Conservation (phyloP, 176 grass and related monocot species). For the Saccharum officinarum region DNA sequence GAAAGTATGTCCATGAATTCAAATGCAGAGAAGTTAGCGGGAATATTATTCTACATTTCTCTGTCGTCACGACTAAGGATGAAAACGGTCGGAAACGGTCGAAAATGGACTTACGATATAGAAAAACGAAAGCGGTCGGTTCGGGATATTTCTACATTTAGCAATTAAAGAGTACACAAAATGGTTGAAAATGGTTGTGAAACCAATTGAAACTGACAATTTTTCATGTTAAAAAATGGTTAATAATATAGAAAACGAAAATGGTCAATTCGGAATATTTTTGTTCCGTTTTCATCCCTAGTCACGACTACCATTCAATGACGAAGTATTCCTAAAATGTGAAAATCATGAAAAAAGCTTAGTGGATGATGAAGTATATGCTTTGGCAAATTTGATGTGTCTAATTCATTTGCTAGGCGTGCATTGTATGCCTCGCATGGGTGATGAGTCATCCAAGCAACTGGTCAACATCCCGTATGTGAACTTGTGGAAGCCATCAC, state of each 20-base stretch:
- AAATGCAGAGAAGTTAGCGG: neutral
- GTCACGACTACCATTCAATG: neutral
- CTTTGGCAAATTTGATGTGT: neutral
- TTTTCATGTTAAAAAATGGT: no score
- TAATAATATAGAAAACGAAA: no score
- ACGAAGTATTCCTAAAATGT: neutral
- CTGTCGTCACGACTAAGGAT: accelerated
- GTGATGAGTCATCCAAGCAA: neutral
- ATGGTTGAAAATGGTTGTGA: no score
- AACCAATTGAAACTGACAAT: no score
- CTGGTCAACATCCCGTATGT: neutral
- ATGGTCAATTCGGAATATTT: no score
- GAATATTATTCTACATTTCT: neutral
- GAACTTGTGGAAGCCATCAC: neutral
- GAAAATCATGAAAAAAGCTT: neutral
- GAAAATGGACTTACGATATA: no score
- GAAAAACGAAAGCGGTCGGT: no score
- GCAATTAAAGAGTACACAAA: no score
- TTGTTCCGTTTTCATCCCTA: no score
- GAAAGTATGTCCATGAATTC: no score
- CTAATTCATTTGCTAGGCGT: neutral
- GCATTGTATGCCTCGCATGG: neutral
- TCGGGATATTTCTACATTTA: no score
- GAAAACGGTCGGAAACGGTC: no score
- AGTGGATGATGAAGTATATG: neutral